phyloP scores from a whole-genome alignment of 2,329 filamentous ascomycete genomes.

The Phialemoniopsis sp. region DNA sequence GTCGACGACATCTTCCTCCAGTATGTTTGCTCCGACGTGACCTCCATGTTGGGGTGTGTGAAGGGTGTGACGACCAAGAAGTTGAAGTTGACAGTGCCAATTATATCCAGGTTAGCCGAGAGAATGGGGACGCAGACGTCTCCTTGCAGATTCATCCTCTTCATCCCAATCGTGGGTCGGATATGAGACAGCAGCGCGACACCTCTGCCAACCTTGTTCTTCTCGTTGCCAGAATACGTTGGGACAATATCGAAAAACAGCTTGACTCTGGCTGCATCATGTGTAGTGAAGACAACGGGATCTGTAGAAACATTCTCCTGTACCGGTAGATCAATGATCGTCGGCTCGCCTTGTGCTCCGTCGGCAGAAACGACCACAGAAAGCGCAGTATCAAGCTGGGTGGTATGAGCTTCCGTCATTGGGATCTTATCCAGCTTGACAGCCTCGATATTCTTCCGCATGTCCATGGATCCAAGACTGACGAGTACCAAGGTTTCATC shows the following conservation, averaged over 20 bases:
- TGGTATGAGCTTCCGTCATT: conserved; percentile 81
- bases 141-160: conserved; percentile 87
- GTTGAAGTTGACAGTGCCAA: conserved; percentile 94
- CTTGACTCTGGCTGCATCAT: conserved; percentile 76
- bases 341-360: conserved; percentile 81
- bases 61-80: conserved; percentile 95
- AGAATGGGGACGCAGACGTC: conserved; percentile 91
- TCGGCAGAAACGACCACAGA: conserved; percentile 86
- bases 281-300: conserved; percentile 83
- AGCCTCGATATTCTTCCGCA: conserved; percentile 73
- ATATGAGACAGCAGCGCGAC: conserved; percentile 86
- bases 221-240: conserved; percentile 86
- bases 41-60: conserved; percentile 86
- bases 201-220: conserved; percentile 83
- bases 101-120: conserved; percentile 79
- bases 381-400: conserved; percentile 88
- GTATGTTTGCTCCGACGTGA: conserved; percentile 88
- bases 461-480: conserved; percentile 92
- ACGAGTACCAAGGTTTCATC: conserved; percentile 87
- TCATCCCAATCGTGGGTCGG: conserved; percentile 75
- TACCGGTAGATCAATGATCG: conserved; percentile 85
- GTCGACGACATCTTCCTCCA: conserved; percentile 91
- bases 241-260: conserved; percentile 92
- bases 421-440: conserved; percentile 88
- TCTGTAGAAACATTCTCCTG: conserved; percentile 93